A percentile compares a stretch with the other conserved stretches of the same genome.
Evolutionary conservation across 148 eudicot genomes (phyloP).

Genomic region (Cornus controversa): DNA sequence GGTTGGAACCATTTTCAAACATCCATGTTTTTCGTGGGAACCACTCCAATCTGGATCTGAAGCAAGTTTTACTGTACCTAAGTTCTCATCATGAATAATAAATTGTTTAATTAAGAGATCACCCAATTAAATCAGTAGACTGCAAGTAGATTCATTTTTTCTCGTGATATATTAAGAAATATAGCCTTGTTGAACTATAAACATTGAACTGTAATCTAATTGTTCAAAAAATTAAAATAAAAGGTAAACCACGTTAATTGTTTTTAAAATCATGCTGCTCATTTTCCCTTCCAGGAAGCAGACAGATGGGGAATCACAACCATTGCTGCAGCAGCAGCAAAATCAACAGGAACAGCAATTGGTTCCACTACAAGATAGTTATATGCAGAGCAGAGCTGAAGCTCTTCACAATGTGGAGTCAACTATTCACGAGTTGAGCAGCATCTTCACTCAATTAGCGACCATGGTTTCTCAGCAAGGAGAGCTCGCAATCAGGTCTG

Average conservation of each 20-base stretch:
- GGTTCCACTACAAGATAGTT: conserved; percentile 78
- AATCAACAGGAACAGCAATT: conserved; percentile 63
- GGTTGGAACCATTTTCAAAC: not conserved
- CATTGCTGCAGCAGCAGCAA: conserved; percentile 64
- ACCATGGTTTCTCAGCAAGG: conserved; percentile 88
- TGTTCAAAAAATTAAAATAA: not conserved
- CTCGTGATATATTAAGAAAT: not conserved
- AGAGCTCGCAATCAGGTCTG: conserved; percentile 77
- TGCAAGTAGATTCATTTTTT: not conserved
- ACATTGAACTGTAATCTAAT: not conserved
- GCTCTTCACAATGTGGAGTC: conserved; percentile 85
- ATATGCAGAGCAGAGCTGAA: conserved; percentile 88
- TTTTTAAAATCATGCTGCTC: not conserved
- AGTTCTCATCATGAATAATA: not conserved
- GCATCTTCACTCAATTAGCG: conserved; percentile 74
- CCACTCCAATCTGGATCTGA: not conserved
- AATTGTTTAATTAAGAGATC: not conserved
- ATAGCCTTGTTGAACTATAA: not conserved
- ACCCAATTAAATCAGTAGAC: not conserved
- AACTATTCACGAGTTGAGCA: conserved; percentile 77
- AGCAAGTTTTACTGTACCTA: not conserved
- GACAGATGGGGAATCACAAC: conserved; percentile 68
- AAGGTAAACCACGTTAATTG: not conserved
- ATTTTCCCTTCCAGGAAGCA: conserved; percentile 42
- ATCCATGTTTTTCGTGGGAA: not conserved